phyloP scores from a whole-genome alignment of 108 stramenopile species.

The Stephanodiscus triporus region DNA sequence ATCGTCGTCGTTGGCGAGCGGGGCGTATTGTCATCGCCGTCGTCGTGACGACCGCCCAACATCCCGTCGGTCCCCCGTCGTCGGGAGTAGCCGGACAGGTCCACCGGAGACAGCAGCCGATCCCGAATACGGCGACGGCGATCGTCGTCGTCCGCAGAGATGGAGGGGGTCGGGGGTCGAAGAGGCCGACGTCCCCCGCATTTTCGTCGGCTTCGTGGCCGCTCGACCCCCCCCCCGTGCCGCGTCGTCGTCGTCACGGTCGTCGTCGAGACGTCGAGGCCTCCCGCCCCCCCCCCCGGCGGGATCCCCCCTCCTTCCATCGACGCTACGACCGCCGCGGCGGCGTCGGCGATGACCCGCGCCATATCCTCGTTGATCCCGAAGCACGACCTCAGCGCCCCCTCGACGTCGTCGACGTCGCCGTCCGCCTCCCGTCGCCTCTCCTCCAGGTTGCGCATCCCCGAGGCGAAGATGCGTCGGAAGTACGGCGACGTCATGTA shows the following conservation, averaged over 20 bases:
- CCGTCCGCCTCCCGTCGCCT: no score
- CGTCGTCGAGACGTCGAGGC: background rate
- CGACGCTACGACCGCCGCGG: background rate
- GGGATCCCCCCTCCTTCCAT: no score
- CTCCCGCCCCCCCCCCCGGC: background rate
- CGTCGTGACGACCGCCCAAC: no score
- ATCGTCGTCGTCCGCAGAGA: no score
- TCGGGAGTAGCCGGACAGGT: conserved; percentile 1
- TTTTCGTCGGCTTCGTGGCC: background rate
- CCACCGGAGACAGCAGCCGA: background rate
- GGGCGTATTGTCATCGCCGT: no score
- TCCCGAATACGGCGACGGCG: background rate
- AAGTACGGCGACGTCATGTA: no score
- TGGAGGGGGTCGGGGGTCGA: no score
- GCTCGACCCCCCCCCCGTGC: background rate
- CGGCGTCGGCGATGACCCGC: background rate
- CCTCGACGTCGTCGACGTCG: no score
- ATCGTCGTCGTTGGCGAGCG: no score
- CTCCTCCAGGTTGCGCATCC: no score
- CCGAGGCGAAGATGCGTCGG: no score
- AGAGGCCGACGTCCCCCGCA: background rate
- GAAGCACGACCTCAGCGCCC: no score
- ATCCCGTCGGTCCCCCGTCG: background rate
- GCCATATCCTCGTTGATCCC: conserved; percentile 6
- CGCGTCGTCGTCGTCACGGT: background rate